Evolutionary conservation across 2,329 filamentous ascomycete species (phyloP), one percentile per base, ranked within the genome.

Genomic region (Diaporthe sp.): DNA sequence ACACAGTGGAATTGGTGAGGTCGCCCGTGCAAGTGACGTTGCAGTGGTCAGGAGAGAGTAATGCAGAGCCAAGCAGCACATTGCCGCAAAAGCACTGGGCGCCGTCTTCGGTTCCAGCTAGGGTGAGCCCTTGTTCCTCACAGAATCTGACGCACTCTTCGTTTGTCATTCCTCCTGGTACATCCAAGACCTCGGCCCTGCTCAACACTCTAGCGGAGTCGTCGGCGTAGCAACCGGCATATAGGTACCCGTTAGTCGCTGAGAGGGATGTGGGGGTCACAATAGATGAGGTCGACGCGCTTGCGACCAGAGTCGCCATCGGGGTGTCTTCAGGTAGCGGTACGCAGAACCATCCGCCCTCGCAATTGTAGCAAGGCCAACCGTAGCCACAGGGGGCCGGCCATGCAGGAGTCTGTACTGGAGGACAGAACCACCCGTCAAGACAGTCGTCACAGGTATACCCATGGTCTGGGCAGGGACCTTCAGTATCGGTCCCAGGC

Each of bases 21-120:
- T 90, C 86, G 31, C 88, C 90, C 71, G 86, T 85, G 80, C 90
- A 92, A 1, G 86, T 82, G 79, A 85, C 87, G 57, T 82, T 81
- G 82, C 90, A 92, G 17, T 80, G 78, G 10, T 80, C 82, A 4
- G 88, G 87, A 60, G 86, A 85, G 25, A 90, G 79, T 77, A 84
- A 82, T 65, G 84, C 81, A 39, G 83, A 85, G 57, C 83, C 82
- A 37, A 80, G 81, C 25, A 88, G 79, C 34, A 79, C 79, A 76
- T 86, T 83, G 22, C 86, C 87, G 77, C 88, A 90, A 79, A 86
- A 88, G 81, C 88, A 90, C 76, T 85, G 83, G 31, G 85, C 84
- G 47, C 85, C 85, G 37, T 87, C 87, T 78, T 89, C 87, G 25
- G 87, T 88, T 34, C 87, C 88, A 0, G 88, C 87, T 74, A 89